Conservation (phyloP, 1,139 yeast species). For the Blastobotrys niveus region DNA sequence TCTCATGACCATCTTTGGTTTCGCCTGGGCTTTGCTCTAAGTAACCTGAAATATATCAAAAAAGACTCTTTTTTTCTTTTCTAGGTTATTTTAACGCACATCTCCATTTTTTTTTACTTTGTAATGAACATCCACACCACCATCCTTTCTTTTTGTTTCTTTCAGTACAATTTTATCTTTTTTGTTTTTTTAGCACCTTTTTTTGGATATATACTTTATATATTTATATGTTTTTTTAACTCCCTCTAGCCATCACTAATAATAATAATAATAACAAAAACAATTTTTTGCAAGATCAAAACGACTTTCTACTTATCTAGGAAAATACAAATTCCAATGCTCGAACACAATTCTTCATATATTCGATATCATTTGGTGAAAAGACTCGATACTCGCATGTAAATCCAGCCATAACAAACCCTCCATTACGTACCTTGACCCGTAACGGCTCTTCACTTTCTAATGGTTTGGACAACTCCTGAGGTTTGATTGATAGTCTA, state of each 20-base stretch:
- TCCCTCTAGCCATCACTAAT: background rate
- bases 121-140: background rate
- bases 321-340: conserved; percentile 24
- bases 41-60: background rate
- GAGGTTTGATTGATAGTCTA: conserved; percentile 4
- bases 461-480: background rate
- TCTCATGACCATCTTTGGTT: conserved; percentile 9
- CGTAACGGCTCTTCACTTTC: conserved; percentile 21
- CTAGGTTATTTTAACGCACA: conserved; percentile 1
- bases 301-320: no score
- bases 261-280: background rate
- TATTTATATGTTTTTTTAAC: background rate
- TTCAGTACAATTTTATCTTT: background rate
- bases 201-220: background rate
- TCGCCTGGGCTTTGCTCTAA: conserved; percentile 8
- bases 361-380: conserved; percentile 43
- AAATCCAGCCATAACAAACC: conserved; percentile 52
- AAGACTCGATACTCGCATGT: conserved; percentile 36
- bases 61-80: conserved; percentile 2
- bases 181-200: background rate
- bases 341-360: conserved; percentile 35
- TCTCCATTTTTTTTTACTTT: background rate
- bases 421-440: conserved; percentile 50
- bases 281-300: background rate
- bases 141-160: background rate